Percentiles rank a stretch among this genome's conserved stretches.
Conservation (phyloP, 768 basidiomycete species). For the Lactifluus pinguis region DNA sequence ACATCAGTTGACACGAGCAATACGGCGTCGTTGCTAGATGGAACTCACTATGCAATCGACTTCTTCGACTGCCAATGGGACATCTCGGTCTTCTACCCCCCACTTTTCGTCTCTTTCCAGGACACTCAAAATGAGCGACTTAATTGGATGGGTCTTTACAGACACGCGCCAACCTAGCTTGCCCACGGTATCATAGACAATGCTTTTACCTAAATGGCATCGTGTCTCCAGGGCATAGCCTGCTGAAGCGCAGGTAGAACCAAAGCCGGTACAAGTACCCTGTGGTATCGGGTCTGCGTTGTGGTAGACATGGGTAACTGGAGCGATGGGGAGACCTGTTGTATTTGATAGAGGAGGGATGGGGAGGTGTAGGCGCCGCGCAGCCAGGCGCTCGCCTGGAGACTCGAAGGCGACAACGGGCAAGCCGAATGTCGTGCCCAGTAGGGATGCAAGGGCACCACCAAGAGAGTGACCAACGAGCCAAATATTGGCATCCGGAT, state of each 20-base stretch:
- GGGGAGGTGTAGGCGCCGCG: constrained; percentile 53
- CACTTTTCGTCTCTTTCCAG: constrained; percentile 41
- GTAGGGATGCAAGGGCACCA: constrained; percentile 52
- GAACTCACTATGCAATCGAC: constrained; percentile 49
- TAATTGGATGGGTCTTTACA: constrained; percentile 47
- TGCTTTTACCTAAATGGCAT: constrained; percentile 55
- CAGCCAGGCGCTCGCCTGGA: constrained; percentile 55
- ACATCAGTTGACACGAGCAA: not conserved
- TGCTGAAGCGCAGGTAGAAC: constrained; percentile 47
- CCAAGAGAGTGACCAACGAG: constrained; percentile 55
- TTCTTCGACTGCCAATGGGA: constrained; percentile 53
- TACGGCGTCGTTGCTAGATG: not conserved
- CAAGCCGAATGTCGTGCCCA: constrained; percentile 56
- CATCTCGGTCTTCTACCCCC: constrained; percentile 34
- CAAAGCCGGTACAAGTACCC: constrained; percentile 42
- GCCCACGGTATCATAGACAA: constrained; percentile 61
- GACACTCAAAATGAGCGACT: constrained; percentile 44
- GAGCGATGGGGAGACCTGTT: constrained; percentile 18
- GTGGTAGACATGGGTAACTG: constrained; percentile 44
- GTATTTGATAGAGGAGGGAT: constrained; percentile 32
- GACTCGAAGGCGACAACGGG: constrained; percentile 59
- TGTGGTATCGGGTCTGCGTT: constrained; percentile 67
- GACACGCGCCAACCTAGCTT: constrained; percentile 53
- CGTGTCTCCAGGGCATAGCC: constrained; percentile 58
- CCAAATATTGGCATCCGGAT: constrained; percentile 54